These are phyloP conservation scores for Amanita inopinata DNA, from an alignment of 768 basidiomycete species.

Conservation along the genomic window DNA sequence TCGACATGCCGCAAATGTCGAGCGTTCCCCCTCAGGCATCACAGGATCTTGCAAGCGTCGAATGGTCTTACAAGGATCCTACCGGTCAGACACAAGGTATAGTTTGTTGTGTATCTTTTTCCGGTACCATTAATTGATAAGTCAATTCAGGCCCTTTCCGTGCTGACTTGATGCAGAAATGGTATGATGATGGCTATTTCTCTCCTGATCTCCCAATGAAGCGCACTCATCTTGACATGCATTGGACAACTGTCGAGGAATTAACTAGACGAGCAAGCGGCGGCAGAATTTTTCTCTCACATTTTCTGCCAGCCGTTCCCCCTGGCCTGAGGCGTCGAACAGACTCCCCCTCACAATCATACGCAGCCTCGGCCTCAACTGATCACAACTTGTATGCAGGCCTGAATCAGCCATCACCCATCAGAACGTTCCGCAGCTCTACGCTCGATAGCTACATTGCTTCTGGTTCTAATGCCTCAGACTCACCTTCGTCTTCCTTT, in stretches of 20 bases:
- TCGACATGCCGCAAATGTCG: slow-evolving; percentile 10
- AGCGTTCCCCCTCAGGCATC: slow-evolving; percentile 26
- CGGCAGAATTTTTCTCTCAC: slow-evolving; percentile 57
- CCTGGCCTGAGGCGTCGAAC: slow-evolving; percentile 43
- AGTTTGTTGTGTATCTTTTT: slow-evolving; percentile 11
- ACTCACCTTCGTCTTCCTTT: slow-evolving; percentile 68
- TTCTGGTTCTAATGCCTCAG: slow-evolving; percentile 45
- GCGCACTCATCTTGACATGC: slow-evolving; percentile 57
- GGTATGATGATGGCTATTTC: slow-evolving; percentile 90
- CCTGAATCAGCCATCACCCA: slow-evolving; percentile 61
- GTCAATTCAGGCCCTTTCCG: slow-evolving; percentile 67
- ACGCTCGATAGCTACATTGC: slow-evolving; percentile 55
- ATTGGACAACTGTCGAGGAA: slow-evolving; percentile 59
- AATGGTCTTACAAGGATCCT: slow-evolving; percentile 93
- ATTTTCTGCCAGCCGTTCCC: slow-evolving; percentile 33
- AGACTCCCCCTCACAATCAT: slow-evolving; percentile 39
- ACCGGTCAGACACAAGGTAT: slow-evolving; percentile 87
- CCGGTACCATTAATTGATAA: slow-evolving; percentile 1
- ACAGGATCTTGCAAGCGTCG: slow-evolving; percentile 47
- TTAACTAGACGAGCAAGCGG: slow-evolving; percentile 41
- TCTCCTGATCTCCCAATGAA: slow-evolving; percentile 75
- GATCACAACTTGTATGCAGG: slow-evolving; percentile 36
- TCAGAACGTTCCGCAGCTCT: slow-evolving; percentile 47
- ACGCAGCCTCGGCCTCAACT: slow-evolving; percentile 10
- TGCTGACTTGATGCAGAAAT: slow-evolving; percentile 88